Evolutionary conservation across 2,329 filamentous ascomycete species (phyloP).

Genomic region (Aspergillus ochraceus): DNA sequence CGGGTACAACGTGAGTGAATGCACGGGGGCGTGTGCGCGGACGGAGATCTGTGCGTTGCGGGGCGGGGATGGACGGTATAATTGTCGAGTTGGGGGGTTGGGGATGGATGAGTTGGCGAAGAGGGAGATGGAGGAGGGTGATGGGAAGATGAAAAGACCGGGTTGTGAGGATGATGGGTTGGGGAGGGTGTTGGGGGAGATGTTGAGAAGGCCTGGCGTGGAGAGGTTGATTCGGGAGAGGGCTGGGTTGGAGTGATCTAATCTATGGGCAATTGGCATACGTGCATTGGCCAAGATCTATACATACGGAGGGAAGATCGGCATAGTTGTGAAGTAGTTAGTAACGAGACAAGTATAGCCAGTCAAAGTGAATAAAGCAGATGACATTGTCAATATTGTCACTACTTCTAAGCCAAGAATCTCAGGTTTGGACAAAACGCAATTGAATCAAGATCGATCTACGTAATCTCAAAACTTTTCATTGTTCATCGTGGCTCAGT

Average conservation of each 20-base stretch:
- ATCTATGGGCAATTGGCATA: background rate
- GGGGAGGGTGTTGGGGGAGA: slow-evolving; percentile 23
- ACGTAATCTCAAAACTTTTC: slow-evolving; percentile 2
- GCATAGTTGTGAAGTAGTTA: background rate
- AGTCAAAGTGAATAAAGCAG: background rate
- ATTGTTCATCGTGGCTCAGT: background rate
- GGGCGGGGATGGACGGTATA: slow-evolving; percentile 54
- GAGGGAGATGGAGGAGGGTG: slow-evolving; percentile 13
- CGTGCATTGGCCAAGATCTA: too few relatives aligned
- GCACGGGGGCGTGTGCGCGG: slow-evolving; percentile 45
- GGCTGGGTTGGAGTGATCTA: background rate
- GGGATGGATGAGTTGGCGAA: slow-evolving; percentile 33
- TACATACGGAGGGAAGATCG: too few relatives aligned
- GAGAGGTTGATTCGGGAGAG: background rate
- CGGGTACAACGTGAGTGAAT: slow-evolving; percentile 45
- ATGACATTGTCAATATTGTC: background rate
- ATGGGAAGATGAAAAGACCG: slow-evolving; percentile 5
- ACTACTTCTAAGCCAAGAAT: background rate
- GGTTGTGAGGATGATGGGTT: slow-evolving; percentile 28
- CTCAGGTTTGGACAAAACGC: background rate
- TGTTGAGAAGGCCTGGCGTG: slow-evolving; percentile 8
- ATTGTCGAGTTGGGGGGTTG: slow-evolving; percentile 42
- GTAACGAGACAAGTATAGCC: background rate
- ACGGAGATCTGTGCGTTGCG: slow-evolving; percentile 55
- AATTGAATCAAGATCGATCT: background rate